Evolutionary conservation across 768 basidiomycete species (phyloP), one percentile per base, ranked within the genome.

Genomic region (Suillus spraguei): DNA sequence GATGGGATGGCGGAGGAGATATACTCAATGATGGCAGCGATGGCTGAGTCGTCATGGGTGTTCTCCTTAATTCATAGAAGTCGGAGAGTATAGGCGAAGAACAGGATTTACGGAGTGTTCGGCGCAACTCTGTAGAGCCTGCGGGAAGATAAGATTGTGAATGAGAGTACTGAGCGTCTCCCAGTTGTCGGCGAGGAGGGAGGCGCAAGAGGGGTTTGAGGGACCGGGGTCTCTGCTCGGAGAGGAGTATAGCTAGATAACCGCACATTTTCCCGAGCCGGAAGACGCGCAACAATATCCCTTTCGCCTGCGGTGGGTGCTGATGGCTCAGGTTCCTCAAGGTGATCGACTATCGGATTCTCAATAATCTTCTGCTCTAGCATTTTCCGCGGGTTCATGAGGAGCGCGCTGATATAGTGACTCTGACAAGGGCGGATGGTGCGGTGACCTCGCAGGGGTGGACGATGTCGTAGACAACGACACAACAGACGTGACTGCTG

Each of bases 211-310:
- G 89, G 87, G 2, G 82, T 85, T 65, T 87, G 76, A 24, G 81
- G 85, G 11, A 81, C 84, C 14, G 91, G 91, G 0, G 88, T 91
- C 64, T 88, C 88, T 16, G 84, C 87, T 17, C 90, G 86, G 39
- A 77, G 65, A 24, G 85, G 85, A 44, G 83, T 75, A 50, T 80
- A 80, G 64, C 79, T 83, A 7, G 81, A 76, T 53, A 73, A 63
- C 38, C 71, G 72, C 55, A 77, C 74, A 41, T 76, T 74, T 42
- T 80, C 79, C n/a, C 67, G 76, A 38, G 67, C 66, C 16, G 61
- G 39, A 39, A 70, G 66, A 61, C 70, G 53, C 41, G 68, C 69
- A 47, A 62, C 61, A 53, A 64, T 63, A n/a, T 65, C 49, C 28
- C 66, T 46, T 9, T 59, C 59, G 44, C n/a, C 61, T 16, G 59